Percentiles rank a stretch among this genome's conserved stretches.
phyloP scores from a whole-genome alignment of 306 rosid genomes.

The Dicorynia guianensis region DNA sequence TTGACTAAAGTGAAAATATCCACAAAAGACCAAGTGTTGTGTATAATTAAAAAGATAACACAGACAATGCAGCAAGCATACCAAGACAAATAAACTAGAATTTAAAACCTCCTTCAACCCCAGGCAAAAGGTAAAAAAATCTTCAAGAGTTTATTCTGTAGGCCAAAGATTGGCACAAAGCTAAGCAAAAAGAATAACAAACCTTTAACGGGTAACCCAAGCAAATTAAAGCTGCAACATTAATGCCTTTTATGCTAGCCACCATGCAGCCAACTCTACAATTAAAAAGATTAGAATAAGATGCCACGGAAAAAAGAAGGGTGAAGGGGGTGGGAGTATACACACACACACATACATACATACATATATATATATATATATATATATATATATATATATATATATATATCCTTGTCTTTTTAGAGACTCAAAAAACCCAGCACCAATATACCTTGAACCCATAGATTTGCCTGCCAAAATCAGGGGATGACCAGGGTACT shows the following conservation, averaged over 20 bases:
- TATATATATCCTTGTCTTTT: no score
- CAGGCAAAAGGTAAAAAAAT: slow-evolving; percentile 18
- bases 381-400: no score
- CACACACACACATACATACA: no score
- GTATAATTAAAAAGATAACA: slow-evolving; percentile 23
- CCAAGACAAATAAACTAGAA: slow-evolving; percentile 8
- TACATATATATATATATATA: no score
- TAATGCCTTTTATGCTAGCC: slow-evolving; percentile 56
- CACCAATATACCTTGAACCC: slow-evolving; percentile 73
- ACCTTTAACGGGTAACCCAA: slow-evolving; percentile 95
- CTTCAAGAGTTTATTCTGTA: slow-evolving; percentile 2
- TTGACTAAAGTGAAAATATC: slow-evolving; percentile 7
- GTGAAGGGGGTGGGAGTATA: no score
- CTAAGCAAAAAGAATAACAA: slow-evolving; percentile 36
- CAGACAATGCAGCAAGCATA: not conserved
- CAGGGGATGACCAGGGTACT: slow-evolving; percentile 57
- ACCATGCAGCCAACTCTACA: no score
- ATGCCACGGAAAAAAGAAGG: no score
- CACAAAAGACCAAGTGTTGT: not conserved
- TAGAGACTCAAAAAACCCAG: no score
- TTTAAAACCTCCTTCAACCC: not conserved
- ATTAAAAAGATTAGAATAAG: no score
- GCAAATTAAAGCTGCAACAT: slow-evolving; percentile 80
- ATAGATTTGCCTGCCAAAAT: slow-evolving; percentile 87
- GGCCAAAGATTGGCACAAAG: slow-evolving; percentile 3